Base-by-base conservation (phyloP, 176 grass and related monocot species). In the Zoysia pacifica region DNA sequence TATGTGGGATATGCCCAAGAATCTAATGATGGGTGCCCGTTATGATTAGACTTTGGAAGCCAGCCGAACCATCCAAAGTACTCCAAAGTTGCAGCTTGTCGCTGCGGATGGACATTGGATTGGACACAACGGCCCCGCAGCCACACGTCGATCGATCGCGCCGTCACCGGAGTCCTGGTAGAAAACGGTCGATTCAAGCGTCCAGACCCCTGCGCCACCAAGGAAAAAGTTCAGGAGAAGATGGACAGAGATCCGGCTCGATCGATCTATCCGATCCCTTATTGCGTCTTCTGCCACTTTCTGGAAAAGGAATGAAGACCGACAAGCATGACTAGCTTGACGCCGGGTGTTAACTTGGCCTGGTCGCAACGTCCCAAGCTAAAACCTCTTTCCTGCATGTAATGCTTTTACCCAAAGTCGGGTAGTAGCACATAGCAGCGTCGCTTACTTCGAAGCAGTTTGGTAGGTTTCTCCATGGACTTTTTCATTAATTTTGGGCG, bases 321-420 rank as follows among this genome's bases (percentile, higher is more conserved):
- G 28, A 28, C 28, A 28, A 28, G 28, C 28, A 28, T 28, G 46
- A 39, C 36, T 28, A 28, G 28, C 28, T 42, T 7, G 71, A 51
- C 61, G 15, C 44, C 28, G 28, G 0, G 28, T 51, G 45, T 48
- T 59, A 74, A 13, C 79, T 73, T 82, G 37, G 58, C 18, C 79
- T 49, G 15, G 69, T 73, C 58, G 79, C 80, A 65, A 73, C 56
- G 0, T 81, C 68, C 14, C 54, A 61, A 41, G 52, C 13, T 58
- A 37, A 16, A 11, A 38, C 5, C 39, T 59, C 72, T 59, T 74
- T 74, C 59, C 47, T 14, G 10, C 18, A 7, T 19, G 44, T 28
- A 45, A 45, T 18, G 14, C 15, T 42, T 69, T 69, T 69, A 16
- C 49, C 48, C 28, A 28, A 28, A 28, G 28, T 28, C 28, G 28